Evolutionary conservation across 1,139 yeast genomes (phyloP).

Genomic region (Petasospora fabianii): DNA sequence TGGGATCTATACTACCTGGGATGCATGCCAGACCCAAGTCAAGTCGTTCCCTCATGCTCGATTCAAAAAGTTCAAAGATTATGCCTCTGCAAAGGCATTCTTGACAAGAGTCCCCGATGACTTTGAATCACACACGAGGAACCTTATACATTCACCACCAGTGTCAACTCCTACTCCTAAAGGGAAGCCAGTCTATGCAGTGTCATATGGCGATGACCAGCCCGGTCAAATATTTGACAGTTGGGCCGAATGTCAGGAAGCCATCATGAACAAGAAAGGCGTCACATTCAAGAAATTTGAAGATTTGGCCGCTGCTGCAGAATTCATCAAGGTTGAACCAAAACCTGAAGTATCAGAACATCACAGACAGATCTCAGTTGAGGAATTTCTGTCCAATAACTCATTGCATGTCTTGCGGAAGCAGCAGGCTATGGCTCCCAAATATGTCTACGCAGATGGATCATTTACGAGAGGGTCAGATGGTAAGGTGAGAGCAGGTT

Average conservation of each 20-base stretch:
- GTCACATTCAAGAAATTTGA: conserved; percentile 38
- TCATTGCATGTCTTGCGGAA: conserved; percentile 3
- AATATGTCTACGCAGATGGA: conserved; percentile 65
- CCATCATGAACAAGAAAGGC: conserved; percentile 42
- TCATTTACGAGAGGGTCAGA: conserved; percentile 38
- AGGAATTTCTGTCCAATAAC: conserved; percentile 7
- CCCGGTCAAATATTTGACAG: conserved; percentile 36
- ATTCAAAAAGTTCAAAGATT: conserved; percentile 49
- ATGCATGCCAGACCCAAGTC: conserved; percentile 43
- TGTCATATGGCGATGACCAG: conserved; percentile 38
- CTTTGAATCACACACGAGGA: not conserved
- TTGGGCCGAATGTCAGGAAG: conserved; percentile 45
- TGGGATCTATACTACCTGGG: conserved; percentile 59
- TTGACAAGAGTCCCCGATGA: conserved; percentile 14
- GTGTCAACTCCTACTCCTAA: too few relatives aligned
- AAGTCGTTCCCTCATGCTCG: conserved; percentile 50
- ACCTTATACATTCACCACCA: too few relatives aligned
- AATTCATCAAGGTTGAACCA: conserved; percentile 30
- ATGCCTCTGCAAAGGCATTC: conserved; percentile 43
- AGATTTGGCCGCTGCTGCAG: conserved; percentile 34
- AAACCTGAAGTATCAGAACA: conserved; percentile 3
- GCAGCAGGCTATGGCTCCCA: conserved; percentile 9
- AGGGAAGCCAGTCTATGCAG: conserved; percentile 27
- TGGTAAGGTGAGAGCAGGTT: conserved; percentile 49
- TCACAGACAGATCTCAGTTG: not conserved